Evolutionary conservation across 2,329 filamentous ascomycete genomes (phyloP).

Genomic region (Cladosporium colombiae): DNA sequence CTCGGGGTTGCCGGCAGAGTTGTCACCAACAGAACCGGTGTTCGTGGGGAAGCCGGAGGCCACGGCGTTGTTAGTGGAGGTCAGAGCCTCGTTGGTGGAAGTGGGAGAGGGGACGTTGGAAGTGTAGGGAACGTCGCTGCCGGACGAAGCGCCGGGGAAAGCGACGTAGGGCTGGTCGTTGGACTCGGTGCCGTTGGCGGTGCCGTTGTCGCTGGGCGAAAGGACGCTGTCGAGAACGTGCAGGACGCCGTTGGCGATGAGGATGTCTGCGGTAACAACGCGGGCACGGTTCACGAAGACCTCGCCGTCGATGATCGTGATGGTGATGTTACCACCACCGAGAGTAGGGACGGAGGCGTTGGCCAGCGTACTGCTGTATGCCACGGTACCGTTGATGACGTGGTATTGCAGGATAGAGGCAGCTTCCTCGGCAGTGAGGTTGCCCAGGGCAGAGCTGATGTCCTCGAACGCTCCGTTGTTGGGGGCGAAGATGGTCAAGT

Average conservation of each 20-base stretch:
- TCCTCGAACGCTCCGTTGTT: constrained; percentile 60
- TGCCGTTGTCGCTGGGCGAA: constrained; percentile 47
- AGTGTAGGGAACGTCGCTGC: constrained; percentile 56
- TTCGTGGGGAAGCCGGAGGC: constrained; percentile 30
- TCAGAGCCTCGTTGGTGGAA: constrained; percentile 35
- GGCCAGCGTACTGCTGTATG: constrained; percentile 51
- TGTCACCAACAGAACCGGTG: constrained; percentile 11
- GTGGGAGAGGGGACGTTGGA: constrained; percentile 52
- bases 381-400: constrained; percentile 57
- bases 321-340: constrained; percentile 42
- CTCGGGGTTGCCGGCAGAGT: constrained; percentile 17
- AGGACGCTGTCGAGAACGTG: constrained; percentile 58
- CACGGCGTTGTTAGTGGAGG: constrained; percentile 35
- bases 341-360: constrained; percentile 42
- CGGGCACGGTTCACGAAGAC: constrained; percentile 49
- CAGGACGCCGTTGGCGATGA: constrained; percentile 49
- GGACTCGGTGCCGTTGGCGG: constrained; percentile 46
- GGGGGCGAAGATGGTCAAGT: constrained; percentile 67
- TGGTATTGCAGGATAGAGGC: constrained; percentile 63
- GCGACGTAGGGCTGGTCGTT: constrained; percentile 42
- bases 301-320: constrained; percentile 40
- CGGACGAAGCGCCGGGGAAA: constrained; percentile 54
- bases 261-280: constrained; percentile 44
- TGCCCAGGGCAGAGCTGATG: constrained; percentile 55
- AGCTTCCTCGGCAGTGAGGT: constrained; percentile 52